phyloP scores from a whole-genome alignment of 441 rosid species.

The Brassica balearica region DNA sequence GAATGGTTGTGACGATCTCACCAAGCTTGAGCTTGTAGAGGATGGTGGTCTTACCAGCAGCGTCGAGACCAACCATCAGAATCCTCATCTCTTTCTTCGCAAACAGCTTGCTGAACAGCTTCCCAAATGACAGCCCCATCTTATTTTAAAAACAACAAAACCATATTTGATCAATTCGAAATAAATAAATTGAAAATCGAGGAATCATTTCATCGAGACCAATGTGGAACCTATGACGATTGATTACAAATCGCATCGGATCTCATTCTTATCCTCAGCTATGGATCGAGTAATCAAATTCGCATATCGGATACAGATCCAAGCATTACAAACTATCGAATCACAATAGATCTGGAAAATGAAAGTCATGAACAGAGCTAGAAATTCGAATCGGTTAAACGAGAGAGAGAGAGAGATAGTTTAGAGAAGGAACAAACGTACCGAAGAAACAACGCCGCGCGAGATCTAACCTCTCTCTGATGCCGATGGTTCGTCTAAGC shows the following conservation, averaged over 20 bases:
- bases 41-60: constrained; percentile 96
- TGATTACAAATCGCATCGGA: not conserved
- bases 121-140: constrained; percentile 83
- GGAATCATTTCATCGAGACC: not conserved
- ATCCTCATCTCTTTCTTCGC: constrained; percentile 98
- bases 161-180: not conserved
- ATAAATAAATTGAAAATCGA: not conserved
- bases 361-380: not conserved
- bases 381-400: constrained; percentile 8
- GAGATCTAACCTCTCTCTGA: constrained; percentile 34
- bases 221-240: not conserved
- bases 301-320: constrained; percentile 38
- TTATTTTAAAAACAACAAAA: not conserved
- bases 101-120: constrained; percentile 83
- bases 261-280: constrained; percentile 3
- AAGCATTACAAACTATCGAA: constrained; percentile 2
- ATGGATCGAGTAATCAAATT: not conserved
- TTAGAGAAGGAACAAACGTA: constrained; percentile 14
- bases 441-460: constrained; percentile 30
- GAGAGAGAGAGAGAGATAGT: constrained; percentile 5
- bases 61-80: constrained; percentile 98
- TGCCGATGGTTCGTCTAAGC: constrained; percentile 32
- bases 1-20: constrained; percentile 90
- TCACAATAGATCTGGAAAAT: constrained; percentile 40
- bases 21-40: constrained; percentile 92